Evolutionary conservation across 2,329 filamentous ascomycete genomes (phyloP).

Genomic region (Lizonia empirigonia): DNA sequence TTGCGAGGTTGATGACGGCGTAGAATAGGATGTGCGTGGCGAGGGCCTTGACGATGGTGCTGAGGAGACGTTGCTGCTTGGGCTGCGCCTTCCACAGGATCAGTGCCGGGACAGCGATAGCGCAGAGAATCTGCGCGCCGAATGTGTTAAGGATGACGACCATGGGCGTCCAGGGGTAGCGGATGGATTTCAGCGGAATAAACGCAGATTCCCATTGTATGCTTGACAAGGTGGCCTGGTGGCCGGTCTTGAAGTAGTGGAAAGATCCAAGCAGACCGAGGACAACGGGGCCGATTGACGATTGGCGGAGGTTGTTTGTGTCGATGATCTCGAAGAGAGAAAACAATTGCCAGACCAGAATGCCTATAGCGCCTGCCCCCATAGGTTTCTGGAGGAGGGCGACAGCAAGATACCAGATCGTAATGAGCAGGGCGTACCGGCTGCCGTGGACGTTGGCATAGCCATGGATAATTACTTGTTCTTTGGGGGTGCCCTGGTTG

Average conservation of each 20-base stretch:
- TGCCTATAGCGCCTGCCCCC: conserved; percentile 81
- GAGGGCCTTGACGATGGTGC: conserved; percentile 71
- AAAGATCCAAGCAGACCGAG: conserved; percentile 89
- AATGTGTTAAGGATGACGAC: conserved; percentile 86
- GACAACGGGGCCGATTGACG: conserved; percentile 80
- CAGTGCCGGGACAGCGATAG: conserved; percentile 77
- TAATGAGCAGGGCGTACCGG: conserved; percentile 81
- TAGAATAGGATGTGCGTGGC: conserved; percentile 81
- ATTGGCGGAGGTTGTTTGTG: conserved; percentile 65
- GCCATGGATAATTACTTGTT: conserved; percentile 76
- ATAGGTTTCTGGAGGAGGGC: conserved; percentile 91
- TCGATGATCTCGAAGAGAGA: conserved; percentile 71
- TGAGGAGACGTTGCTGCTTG: conserved; percentile 67
- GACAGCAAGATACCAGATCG: conserved; percentile 77
- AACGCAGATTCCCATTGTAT: conserved; percentile 98
- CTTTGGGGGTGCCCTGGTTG: conserved; percentile 36
- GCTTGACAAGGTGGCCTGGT: conserved; percentile 83
- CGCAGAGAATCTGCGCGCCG: conserved; percentile 83
- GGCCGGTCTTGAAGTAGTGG: conserved; percentile 97
- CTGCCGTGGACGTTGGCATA: conserved; percentile 94
- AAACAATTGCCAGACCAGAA: conserved; percentile 88
- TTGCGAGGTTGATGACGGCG: conserved; percentile 80
- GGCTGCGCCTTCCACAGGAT: conserved; percentile 89
- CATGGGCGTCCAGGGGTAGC: conserved; percentile 88
- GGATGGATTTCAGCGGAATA: conserved; percentile 79